Evolutionary conservation across 2,329 filamentous ascomycete genomes (phyloP).

Genomic region (Cordyceps militaris): DNA sequence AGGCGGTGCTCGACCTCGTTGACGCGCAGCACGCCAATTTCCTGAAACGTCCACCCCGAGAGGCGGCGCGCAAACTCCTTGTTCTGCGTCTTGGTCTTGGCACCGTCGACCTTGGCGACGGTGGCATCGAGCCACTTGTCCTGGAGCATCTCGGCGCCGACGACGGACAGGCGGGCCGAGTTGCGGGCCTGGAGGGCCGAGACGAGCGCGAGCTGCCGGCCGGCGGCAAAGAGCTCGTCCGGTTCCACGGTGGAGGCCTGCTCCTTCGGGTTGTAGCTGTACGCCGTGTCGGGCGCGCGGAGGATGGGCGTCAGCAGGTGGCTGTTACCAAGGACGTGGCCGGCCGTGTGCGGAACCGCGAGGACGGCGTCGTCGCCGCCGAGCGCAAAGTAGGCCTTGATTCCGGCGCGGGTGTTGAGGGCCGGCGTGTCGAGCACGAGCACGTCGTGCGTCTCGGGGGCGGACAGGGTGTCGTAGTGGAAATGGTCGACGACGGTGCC

Average conservation of each 20-base stretch:
- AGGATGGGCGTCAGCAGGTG: slow-evolving; percentile 75
- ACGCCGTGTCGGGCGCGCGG: slow-evolving; percentile 75
- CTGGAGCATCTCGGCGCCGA: slow-evolving; percentile 81
- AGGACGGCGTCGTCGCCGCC: slow-evolving; percentile 45
- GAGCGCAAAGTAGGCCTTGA: slow-evolving; percentile 67
- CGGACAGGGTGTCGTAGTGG: slow-evolving; percentile 74
- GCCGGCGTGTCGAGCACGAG: slow-evolving; percentile 67
- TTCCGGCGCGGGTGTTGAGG: slow-evolving; percentile 54
- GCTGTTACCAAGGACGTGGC: slow-evolving; percentile 72
- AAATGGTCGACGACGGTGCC: slow-evolving; percentile 91
- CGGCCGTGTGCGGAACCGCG: slow-evolving; percentile 75
- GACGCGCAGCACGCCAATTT: slow-evolving; percentile 81
- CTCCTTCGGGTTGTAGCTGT: slow-evolving; percentile 91
- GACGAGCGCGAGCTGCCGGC: slow-evolving; percentile 76
- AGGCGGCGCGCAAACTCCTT: slow-evolving; percentile 77
- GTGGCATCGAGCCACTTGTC: slow-evolving; percentile 82
- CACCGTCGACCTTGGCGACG: slow-evolving; percentile 53
- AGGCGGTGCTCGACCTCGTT: slow-evolving; percentile 75
- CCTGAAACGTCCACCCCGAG: slow-evolving; percentile 94
- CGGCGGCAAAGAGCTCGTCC: slow-evolving; percentile 80
- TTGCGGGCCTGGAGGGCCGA: slow-evolving; percentile 86
- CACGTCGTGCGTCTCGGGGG: slow-evolving; percentile 80
- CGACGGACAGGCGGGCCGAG: slow-evolving; percentile 78
- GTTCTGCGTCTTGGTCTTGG: slow-evolving; percentile 61
- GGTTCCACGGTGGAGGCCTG: slow-evolving; percentile 55